Evolutionary conservation across 1,139 yeast genomes (phyloP).

Genomic region (Kluyveromyces sp.): DNA sequence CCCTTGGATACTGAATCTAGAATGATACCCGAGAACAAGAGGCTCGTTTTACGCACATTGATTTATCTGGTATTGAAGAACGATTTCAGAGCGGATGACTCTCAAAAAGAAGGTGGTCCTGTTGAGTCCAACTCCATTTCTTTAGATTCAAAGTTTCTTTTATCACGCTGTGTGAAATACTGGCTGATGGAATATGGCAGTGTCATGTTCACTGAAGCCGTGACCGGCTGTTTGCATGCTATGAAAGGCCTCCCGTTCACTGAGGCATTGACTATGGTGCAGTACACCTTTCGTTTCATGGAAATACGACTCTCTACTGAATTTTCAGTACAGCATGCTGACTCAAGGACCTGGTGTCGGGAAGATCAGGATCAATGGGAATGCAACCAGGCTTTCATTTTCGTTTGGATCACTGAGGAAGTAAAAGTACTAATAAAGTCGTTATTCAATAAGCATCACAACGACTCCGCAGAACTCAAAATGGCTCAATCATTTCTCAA

Average conservation of each 20-base stretch:
- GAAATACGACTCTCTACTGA: not conserved
- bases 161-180: slow-evolving; percentile 42
- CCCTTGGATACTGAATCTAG: not conserved
- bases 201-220: slow-evolving; percentile 15
- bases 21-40: slow-evolving; percentile 38
- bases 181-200: slow-evolving; percentile 50
- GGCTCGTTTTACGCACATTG: not conserved
- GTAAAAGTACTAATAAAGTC: slow-evolving; percentile 41
- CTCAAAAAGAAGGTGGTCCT: not conserved
- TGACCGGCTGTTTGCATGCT: not conserved
- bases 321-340: slow-evolving; percentile 36
- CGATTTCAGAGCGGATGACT: not conserved
- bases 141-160: slow-evolving; percentile 39
- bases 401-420: slow-evolving; percentile 42
- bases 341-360: slow-evolving; percentile 46
- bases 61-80: not conserved
- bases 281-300: slow-evolving; percentile 2
- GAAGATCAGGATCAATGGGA: slow-evolving; percentile 50
- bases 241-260: not conserved
- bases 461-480: too few species aligned
- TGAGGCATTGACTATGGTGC: not conserved
- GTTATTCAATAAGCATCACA: slow-evolving; percentile 39
- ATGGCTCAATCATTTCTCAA: slow-evolving; percentile 41
- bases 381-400: slow-evolving; percentile 42
- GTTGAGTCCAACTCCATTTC: slow-evolving; percentile 29